A percentile compares a stretch with the other conserved stretches of the same genome.
Evolutionary conservation across 1,139 yeast species (phyloP).

Genomic region (Blastobotrys indianensis): DNA sequence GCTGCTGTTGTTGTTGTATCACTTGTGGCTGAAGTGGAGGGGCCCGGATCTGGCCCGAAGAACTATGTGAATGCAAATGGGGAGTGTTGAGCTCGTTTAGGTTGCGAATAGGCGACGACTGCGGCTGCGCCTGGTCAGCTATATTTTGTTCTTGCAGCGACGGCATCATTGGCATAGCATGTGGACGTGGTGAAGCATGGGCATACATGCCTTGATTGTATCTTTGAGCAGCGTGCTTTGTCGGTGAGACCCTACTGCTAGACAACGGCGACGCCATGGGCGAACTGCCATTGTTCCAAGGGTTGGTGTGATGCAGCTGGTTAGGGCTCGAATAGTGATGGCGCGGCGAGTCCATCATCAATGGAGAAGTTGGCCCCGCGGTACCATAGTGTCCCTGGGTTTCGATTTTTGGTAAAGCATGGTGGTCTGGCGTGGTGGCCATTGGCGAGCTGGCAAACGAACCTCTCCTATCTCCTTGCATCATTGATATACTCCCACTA

Average conservation of each 20-base stretch:
- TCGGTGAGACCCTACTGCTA: slow-evolving; percentile 5
- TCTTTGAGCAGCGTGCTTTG: background rate
- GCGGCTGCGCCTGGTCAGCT: slow-evolving; percentile 2
- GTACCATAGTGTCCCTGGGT: slow-evolving; percentile 5
- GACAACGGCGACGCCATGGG: slow-evolving; percentile 7
- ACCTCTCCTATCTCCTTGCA: background rate
- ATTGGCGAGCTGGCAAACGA: no score
- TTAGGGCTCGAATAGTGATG: slow-evolving; percentile 5
- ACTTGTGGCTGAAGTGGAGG: slow-evolving; percentile 1
- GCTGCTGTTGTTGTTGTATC: background rate
- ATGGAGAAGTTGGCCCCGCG: background rate
- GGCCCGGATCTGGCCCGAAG: slow-evolving; percentile 6
- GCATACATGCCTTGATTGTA: no score
- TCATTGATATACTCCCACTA: slow-evolving; percentile 1
- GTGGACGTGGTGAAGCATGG: no score
- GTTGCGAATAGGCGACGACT: slow-evolving; percentile 8
- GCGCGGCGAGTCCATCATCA: slow-evolving; percentile 7
- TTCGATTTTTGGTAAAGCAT: slow-evolving; percentile 6
- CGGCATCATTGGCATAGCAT: background rate
- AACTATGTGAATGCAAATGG: slow-evolving; percentile 4
- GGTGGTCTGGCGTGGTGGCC: no score
- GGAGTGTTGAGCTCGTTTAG: background rate
- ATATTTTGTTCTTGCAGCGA: background rate
- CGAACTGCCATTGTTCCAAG: slow-evolving; percentile 1
- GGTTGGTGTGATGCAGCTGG: slow-evolving; percentile 1